Evolutionary conservation across 768 basidiomycete species (phyloP), one percentile per base, ranked within the genome.

Genomic region (Tremella mesenterica): DNA sequence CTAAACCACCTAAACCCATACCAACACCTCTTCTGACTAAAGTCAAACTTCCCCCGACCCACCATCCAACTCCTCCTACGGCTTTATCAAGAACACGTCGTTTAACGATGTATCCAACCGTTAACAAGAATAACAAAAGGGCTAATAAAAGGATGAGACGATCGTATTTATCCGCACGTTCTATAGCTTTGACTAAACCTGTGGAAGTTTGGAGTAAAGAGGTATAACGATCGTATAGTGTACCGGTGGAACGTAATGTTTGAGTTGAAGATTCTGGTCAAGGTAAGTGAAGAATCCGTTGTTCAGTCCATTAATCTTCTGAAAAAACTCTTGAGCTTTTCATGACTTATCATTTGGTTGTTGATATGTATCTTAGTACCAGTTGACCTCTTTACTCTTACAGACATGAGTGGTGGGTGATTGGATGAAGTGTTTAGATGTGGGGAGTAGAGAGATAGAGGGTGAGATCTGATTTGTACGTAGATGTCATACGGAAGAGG

Each of bases 111-210:
- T 87, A 92, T 23, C 85, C 78, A 6, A 90, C 83, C 27, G 87
- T 84, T 16, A 91, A 80, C 54, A 83, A 57, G 76, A 99, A 99
- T 72, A 96, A 87, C 10, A 77, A 69, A 30, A 97, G 81, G 0
- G 81, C 87, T 1, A 82, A 78, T 50, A 90, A 75, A 62, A 99
- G 85, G 57, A 97, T 76, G 26, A 95, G 70, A 5, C 92, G 85
- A 76, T 99, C 95, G 18, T 92, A 76, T 82, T 86, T 85, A 76
- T 97, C 92, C 14, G 90, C 81, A 55, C 85, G 84, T 74, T 95
- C 88, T 44, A 99, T 82, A 0, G 84, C 82, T 13, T 84, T 86
- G 59, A 97, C 83, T 57, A 99, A 81, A 25, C 85, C 80, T 63
- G 86, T 85, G 2, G 91, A 93, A 41, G 85, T 83, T 46, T 77